A percentile compares a stretch with the other conserved stretches of the same genome.
Conservation (phyloP, 257 asterid species). For the Solanum corneliomulleri region DNA sequence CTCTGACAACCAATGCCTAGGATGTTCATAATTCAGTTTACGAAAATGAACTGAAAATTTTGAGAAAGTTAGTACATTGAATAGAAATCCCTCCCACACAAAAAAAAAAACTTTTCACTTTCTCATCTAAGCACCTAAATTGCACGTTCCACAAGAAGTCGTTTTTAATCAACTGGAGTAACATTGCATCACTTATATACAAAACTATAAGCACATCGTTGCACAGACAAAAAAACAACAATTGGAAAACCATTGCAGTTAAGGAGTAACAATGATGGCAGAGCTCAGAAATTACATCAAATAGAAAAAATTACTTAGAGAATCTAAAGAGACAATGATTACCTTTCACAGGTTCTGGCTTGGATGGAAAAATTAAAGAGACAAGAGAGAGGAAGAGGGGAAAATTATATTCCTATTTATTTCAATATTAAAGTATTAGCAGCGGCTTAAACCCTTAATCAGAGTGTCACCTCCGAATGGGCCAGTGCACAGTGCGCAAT, state of each 20-base stretch:
- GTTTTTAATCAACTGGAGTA: neutral
- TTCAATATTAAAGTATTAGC: neutral
- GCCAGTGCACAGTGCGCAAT: neutral
- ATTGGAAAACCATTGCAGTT: neutral
- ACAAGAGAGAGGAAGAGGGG: neutral
- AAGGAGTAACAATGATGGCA: neutral
- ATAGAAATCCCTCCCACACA: neutral
- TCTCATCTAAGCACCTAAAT: neutral
- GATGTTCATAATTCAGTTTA: neutral
- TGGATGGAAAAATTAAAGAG: neutral
- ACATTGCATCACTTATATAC: neutral
- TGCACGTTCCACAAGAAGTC: neutral
- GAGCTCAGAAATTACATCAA: neutral
- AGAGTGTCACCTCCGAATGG: too few species aligned
- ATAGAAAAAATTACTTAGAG: neutral
- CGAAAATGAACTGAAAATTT: neutral
- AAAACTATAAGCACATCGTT: neutral
- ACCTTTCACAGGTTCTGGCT: neutral
- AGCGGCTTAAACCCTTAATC: neutral
- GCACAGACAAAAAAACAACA: neutral
- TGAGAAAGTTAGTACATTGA: neutral
- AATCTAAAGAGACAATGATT: neutral
- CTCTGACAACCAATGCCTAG: neutral
- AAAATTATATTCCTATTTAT: neutral
- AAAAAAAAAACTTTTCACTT: neutral